Evolutionary conservation across 2,329 filamentous ascomycete genomes (phyloP), one percentile per base, ranked within the genome.

Genomic region (Botrytis galanthina): DNA sequence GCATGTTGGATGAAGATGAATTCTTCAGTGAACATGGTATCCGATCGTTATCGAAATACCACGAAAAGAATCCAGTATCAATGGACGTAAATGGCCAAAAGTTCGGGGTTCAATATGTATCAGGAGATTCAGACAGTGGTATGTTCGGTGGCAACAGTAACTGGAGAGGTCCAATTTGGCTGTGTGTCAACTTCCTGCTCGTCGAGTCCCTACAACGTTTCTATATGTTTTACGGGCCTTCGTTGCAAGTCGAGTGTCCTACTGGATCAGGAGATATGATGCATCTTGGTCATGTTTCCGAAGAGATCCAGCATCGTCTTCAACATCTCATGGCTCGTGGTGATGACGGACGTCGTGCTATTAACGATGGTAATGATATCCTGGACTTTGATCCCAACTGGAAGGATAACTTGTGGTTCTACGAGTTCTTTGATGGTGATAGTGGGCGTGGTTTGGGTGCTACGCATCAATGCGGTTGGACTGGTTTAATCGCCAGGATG

Each of bases 61-160:
- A 98, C 84, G 92, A 97, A 79, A 89, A 97, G 22, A 85, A 98
- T 77, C 96, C 96, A 0, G 96, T 93, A 82, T 93, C 93, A 1
- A 98, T 98, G 95, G 92, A 97, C 71, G 95, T 98, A 74, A 97
- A 98, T 77, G 94, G 93, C 0, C 94, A 98, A 81, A 88, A 87
- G 44, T 98, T 97, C 84, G 89, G 90, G 73, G 95, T 98, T 59
- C 89, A 90, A 78, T 98, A 98, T 80, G 90, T 98, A 29, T 91
- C 96, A 1, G 96, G 95, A n/a, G 95, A 98, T 81, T 98, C 95
- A 0, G 95, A 98, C 84, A 97, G 93, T 79, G 93, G 94, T 5
- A 88, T 98, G 8, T 98, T 98, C 80, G 95, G 95, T 71, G 95
- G 95, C 77, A 98, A 98, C 87, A 97, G 94, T 82, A 98, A 98